Evolutionary conservation across 495 filamentous ascomycete species (phyloP).

Genomic region (Penicillium canescens): DNA sequence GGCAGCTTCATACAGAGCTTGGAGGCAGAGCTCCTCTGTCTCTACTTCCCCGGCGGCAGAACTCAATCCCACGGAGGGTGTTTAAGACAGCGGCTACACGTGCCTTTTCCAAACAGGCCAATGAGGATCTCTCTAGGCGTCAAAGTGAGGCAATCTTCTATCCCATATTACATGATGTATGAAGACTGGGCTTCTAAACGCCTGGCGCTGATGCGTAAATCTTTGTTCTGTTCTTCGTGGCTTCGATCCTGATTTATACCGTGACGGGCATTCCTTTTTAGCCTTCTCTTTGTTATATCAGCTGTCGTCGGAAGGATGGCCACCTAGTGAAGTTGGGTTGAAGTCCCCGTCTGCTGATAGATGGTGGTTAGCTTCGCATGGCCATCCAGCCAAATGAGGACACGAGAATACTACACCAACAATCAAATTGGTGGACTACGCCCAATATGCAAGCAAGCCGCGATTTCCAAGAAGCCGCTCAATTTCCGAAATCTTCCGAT

Average conservation of each 20-base stretch:
- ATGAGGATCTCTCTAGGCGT: constrained; percentile 22
- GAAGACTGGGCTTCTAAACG: constrained; percentile 45
- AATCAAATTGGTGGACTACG: too few species aligned
- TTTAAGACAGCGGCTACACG: constrained; percentile 29
- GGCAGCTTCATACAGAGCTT: constrained; percentile 57
- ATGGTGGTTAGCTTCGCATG: too few species aligned
- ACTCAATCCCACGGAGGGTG: constrained; percentile 41
- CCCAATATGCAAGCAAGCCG: too few species aligned
- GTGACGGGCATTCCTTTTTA: constrained; percentile 26
- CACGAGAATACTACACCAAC: too few species aligned
- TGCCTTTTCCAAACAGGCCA: background rate
- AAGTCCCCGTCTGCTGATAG: too few species aligned
- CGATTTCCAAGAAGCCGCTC: too few species aligned
- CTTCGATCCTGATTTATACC: constrained; percentile 17
- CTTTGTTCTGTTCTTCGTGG: background rate
- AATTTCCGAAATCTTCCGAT: too few species aligned
- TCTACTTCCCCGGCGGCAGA: constrained; percentile 18
- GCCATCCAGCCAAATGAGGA: too few species aligned
- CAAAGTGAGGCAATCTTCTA: constrained; percentile 40
- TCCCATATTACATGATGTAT: constrained; percentile 44
- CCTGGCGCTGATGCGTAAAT: constrained; percentile 23
- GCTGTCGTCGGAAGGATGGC: too few species aligned
- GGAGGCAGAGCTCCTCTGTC: background rate
- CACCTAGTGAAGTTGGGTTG: too few species aligned
- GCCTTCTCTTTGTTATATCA: background rate